Conservation (phyloP, 768 basidiomycete species). For the Lactifluus hygrophoroides region DNA sequence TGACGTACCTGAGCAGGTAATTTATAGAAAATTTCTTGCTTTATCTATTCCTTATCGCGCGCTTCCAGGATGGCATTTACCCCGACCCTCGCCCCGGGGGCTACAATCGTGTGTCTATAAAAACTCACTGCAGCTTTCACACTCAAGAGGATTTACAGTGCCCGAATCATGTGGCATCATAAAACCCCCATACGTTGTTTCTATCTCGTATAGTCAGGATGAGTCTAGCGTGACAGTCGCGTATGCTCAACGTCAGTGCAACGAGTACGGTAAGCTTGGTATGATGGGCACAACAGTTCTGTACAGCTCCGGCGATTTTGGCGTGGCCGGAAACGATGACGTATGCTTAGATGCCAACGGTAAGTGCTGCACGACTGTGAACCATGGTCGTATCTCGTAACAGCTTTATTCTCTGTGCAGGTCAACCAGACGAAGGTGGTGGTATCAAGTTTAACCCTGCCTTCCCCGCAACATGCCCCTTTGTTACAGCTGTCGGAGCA, state of each 20-base stretch:
- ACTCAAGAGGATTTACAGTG: conserved; percentile 7
- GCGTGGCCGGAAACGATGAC: conserved; percentile 32
- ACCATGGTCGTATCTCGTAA: background rate
- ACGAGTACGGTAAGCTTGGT: conserved; percentile 40
- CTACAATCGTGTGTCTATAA: conserved; percentile 26
- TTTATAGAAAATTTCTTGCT: background rate
- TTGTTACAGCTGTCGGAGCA: conserved; percentile 31
- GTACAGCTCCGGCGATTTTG: conserved; percentile 38
- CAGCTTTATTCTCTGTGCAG: conserved; percentile 11
- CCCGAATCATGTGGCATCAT: conserved; percentile 33
- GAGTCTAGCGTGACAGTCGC: conserved; percentile 28
- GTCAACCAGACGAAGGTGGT: too few species aligned
- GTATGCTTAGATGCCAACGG: conserved; percentile 30
- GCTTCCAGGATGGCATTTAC: conserved; percentile 25
- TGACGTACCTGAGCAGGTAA: background rate
- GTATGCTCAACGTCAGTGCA: conserved; percentile 35
- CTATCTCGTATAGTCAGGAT: conserved; percentile 34
- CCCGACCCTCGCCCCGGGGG: conserved; percentile 32
- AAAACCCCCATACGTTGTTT: conserved; percentile 31
- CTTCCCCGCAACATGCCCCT: conserved; percentile 40
- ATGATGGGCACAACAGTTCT: conserved; percentile 35
- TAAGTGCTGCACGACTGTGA: background rate
- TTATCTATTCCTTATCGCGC: background rate
- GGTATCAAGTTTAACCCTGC: conserved; percentile 32
- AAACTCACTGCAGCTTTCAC: background rate